phyloP scores from a whole-genome alignment of 1,139 yeast genomes.

The Kodamaea derodonti region DNA sequence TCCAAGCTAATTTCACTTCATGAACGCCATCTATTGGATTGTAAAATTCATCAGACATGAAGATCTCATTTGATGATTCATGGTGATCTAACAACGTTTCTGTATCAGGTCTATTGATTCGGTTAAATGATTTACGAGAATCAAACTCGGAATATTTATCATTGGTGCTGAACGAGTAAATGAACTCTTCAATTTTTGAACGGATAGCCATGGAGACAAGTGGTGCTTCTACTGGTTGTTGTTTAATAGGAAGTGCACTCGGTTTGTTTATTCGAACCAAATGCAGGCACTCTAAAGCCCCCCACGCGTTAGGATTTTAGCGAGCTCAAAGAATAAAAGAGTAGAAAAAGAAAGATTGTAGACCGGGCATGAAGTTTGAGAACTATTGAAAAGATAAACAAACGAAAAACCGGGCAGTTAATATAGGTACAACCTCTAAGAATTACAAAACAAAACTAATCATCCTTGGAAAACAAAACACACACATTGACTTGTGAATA shows the following conservation, averaged over 20 bases:
- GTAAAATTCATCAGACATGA: constrained; percentile 10
- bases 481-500: neutral
- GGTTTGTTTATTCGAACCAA: too few relatives aligned
- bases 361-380: constrained; percentile 55
- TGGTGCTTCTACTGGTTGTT: neutral
- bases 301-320: too few relatives aligned
- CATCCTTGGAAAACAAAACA: constrained; percentile 10
- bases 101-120: constrained; percentile 40
- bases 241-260: too few relatives aligned
- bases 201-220: constrained; percentile 28
- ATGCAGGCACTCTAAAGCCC: too few relatives aligned
- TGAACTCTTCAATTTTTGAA: constrained; percentile 44
- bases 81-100: constrained; percentile 34
- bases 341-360: too few relatives aligned
- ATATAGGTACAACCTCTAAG: constrained; percentile 40
- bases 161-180: constrained; percentile 61
- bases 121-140: constrained; percentile 46
- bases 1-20: constrained; percentile 64
- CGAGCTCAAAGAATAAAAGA: too few relatives aligned
- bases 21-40: constrained; percentile 45
- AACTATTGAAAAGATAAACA: constrained; percentile 35
- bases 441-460: constrained; percentile 23
- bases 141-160: constrained; percentile 70
- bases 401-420: constrained; percentile 49
- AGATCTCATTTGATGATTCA: constrained; percentile 22